Percentiles rank a stretch among this genome's conserved stretches.
phyloP scores from a whole-genome alignment of 2,329 filamentous ascomycete species.

The Talaromyces albobiverticillius region DNA sequence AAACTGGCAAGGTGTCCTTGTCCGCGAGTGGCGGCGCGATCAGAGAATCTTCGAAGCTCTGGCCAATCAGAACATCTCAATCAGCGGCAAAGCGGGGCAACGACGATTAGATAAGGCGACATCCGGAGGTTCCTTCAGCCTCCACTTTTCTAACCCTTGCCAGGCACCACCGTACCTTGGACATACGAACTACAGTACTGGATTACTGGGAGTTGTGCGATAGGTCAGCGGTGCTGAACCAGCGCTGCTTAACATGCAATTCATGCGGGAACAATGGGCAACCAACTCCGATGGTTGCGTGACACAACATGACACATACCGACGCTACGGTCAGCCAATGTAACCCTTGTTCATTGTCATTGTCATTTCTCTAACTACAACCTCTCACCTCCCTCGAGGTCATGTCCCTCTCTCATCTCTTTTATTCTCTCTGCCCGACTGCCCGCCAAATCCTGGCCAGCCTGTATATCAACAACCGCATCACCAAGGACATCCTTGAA shows the following conservation, averaged over 20 bases:
- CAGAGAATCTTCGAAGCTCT: neutral
- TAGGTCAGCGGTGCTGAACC: too few species aligned
- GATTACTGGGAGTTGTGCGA: too few species aligned
- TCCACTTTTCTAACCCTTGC: too few species aligned
- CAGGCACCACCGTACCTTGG: neutral
- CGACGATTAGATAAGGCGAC: neutral
- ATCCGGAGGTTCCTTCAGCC: neutral
- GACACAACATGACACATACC: conserved; percentile 3
- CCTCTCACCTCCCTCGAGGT: conserved; percentile 34
- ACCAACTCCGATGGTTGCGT: conserved; percentile 3
- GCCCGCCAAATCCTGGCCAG: conserved; percentile 21
- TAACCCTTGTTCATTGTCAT: neutral
- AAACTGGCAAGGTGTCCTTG: conserved; percentile 12
- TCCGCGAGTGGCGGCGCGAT: conserved; percentile 8
- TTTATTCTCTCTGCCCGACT: conserved; percentile 25
- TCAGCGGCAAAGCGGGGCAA: neutral
- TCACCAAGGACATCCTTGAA: conserved; percentile 19
- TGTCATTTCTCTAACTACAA: too few species aligned
- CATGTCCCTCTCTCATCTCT: conserved; percentile 34
- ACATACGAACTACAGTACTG: too few species aligned
- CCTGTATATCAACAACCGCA: conserved; percentile 15
- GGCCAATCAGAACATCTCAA: neutral
- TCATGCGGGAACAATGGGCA: neutral
- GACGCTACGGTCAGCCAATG: neutral
- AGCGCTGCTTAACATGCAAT: neutral